Conservation (phyloP, 2,329 filamentous ascomycete species). For the Byssochlamys sp. region DNA sequence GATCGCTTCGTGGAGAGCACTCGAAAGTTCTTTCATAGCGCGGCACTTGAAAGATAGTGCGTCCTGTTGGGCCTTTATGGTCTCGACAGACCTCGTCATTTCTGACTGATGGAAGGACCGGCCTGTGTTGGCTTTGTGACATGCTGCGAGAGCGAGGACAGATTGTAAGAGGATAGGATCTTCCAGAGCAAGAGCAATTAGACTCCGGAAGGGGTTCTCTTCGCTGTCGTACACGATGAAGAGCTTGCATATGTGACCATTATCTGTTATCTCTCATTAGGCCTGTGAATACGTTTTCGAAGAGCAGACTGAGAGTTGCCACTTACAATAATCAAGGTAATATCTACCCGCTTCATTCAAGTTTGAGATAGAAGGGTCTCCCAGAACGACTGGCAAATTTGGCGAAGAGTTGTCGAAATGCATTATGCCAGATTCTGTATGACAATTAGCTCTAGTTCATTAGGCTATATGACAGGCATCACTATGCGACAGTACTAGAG, state of each 20-base stretch:
- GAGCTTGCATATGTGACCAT: slow-evolving; percentile 25
- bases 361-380: slow-evolving; percentile 1
- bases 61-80: slow-evolving; percentile 15
- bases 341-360: slow-evolving; percentile 16
- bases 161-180: slow-evolving; percentile 21
- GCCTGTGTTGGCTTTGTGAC: slow-evolving; percentile 22
- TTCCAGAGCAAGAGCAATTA: slow-evolving; percentile 21
- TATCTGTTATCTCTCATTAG: slow-evolving; percentile 14
- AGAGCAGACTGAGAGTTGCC: background rate
- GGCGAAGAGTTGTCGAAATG: background rate
- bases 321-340: slow-evolving; percentile 27
- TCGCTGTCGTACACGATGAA: slow-evolving; percentile 28
- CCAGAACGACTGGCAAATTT: background rate
- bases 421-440: background rate
- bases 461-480: background rate
- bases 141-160: slow-evolving; percentile 24
- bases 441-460: background rate
- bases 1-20: slow-evolving; percentile 8
- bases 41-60: slow-evolving; percentile 26
- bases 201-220: slow-evolving; percentile 23
- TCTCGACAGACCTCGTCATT: background rate
- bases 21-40: slow-evolving; percentile 22
- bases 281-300: background rate
- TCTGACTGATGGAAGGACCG: slow-evolving; percentile 13
- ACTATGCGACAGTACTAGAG: background rate